phyloP scores from a whole-genome alignment of 2,329 filamentous ascomycete species.

The Tolypocladium inflatum region DNA sequence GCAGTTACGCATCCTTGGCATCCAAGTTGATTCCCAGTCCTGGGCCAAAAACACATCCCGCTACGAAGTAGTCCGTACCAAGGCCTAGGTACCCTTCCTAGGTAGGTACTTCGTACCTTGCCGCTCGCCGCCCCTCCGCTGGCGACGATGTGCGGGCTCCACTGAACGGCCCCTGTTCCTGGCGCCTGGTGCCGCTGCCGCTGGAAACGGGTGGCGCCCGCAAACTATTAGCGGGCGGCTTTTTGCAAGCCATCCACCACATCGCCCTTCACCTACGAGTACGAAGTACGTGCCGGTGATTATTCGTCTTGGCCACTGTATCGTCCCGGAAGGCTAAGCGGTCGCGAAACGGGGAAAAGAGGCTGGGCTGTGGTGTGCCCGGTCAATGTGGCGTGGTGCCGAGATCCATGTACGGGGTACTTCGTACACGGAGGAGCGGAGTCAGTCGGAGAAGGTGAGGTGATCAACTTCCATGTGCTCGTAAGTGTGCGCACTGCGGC shows the following conservation, averaged over 20 bases:
- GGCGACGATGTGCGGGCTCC: not conserved
- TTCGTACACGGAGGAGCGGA: not conserved
- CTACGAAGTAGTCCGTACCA: too few relatives aligned
- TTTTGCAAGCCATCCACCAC: not conserved
- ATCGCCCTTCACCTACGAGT: too few relatives aligned
- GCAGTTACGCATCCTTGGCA: not conserved
- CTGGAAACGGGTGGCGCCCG: not conserved
- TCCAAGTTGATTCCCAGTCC: too few relatives aligned
- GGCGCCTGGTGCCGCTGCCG: not conserved
- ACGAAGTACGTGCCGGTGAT: not conserved
- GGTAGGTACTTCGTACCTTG: too few relatives aligned
- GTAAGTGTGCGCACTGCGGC: not conserved
- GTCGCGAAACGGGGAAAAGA: not conserved
- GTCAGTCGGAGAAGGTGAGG: not conserved
- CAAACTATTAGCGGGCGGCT: not conserved
- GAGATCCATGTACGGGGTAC: not conserved
- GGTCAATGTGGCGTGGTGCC: not conserved
- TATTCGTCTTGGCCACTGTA: not conserved
- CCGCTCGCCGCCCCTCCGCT: not conserved
- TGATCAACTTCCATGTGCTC: not conserved
- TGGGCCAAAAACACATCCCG: too few relatives aligned
- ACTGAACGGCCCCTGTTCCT: not conserved
- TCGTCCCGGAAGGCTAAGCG: not conserved
- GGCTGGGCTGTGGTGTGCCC: not conserved
- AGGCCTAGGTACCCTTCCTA: too few relatives aligned